Percentiles rank a stretch among this genome's conserved stretches.
Conservation (phyloP, 768 basidiomycete species). For the Rhodotorula toruloides region DNA sequence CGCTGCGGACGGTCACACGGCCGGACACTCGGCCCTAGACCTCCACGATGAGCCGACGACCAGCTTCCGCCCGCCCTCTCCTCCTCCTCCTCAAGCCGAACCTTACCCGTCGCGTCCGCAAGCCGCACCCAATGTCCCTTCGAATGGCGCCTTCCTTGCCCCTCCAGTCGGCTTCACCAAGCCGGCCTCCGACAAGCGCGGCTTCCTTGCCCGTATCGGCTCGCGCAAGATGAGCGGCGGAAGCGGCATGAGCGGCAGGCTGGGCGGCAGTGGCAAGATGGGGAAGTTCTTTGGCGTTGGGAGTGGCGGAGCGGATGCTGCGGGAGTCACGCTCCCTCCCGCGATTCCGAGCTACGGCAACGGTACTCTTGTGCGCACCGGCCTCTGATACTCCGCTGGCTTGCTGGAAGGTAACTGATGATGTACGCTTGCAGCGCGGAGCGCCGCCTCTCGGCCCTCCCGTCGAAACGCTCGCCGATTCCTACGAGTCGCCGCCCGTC, state of each 20-base stretch:
- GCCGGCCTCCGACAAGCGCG: conserved; percentile 1
- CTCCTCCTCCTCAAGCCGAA: background rate
- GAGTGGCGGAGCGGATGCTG: too few relatives aligned
- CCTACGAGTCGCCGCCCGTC: conserved; percentile 6
- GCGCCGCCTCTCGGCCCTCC: conserved; percentile 16
- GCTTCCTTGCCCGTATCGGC: conserved; percentile 26
- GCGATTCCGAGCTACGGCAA: background rate
- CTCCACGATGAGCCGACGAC: background rate
- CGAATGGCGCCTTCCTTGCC: background rate
- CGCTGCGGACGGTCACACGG: conserved; percentile 27
- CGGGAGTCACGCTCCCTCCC: too few relatives aligned
- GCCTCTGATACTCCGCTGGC: too few relatives aligned
- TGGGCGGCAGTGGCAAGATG: background rate
- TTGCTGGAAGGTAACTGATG: too few relatives aligned
- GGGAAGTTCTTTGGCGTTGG: background rate
- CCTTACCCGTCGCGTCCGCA: background rate
- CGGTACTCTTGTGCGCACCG: background rate
- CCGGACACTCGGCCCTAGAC: too few relatives aligned
- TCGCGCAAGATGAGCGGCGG: background rate
- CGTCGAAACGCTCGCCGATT: background rate
- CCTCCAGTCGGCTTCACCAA: background rate
- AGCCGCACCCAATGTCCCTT: background rate
- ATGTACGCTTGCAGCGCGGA: conserved; percentile 1
- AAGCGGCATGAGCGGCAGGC: background rate
- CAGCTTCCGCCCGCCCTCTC: background rate